phyloP scores from a whole-genome alignment of 1,139 yeast species.

The Magnusiomyces magnusii region DNA sequence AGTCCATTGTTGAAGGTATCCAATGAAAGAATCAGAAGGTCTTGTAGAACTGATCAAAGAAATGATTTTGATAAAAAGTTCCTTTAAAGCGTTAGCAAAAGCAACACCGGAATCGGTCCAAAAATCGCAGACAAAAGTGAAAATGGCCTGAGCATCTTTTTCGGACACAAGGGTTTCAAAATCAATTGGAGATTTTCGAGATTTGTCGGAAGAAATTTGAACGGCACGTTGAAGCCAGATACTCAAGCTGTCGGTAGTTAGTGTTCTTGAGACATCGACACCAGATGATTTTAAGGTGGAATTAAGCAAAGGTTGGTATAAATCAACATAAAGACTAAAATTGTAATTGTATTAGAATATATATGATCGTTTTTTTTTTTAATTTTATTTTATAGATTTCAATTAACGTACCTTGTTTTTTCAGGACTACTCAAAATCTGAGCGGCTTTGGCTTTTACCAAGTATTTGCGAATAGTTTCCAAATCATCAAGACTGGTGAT shows the following conservation, averaged over 20 bases:
- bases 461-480: slow-evolving; percentile 14
- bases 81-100: slow-evolving; percentile 57
- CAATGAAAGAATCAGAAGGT: slow-evolving; percentile 11
- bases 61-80: slow-evolving; percentile 48
- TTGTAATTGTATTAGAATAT: not conserved
- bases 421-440: slow-evolving; percentile 7
- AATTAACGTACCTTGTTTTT: slow-evolving; percentile 9
- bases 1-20: slow-evolving; percentile 40
- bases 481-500: slow-evolving; percentile 9
- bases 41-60: slow-evolving; percentile 30
- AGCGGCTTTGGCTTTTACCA: slow-evolving; percentile 17
- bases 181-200: slow-evolving; percentile 8
- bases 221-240: slow-evolving; percentile 55
- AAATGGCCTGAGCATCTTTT: slow-evolving; percentile 36
- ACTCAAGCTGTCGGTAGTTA: slow-evolving; percentile 53
- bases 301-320: slow-evolving; percentile 17
- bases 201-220: slow-evolving; percentile 27
- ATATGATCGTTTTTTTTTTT: not conserved
- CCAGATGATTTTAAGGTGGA: slow-evolving; percentile 28
- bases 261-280: slow-evolving; percentile 33
- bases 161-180: slow-evolving; percentile 21
- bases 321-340: slow-evolving; percentile 10
- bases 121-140: slow-evolving; percentile 53
- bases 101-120: slow-evolving; percentile 70
- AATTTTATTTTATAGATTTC: too few species aligned